These are phyloP conservation scores for Dionaea muscipula DNA, from an alignment of 179 eudicot species.

Conservation along the genomic window DNA sequence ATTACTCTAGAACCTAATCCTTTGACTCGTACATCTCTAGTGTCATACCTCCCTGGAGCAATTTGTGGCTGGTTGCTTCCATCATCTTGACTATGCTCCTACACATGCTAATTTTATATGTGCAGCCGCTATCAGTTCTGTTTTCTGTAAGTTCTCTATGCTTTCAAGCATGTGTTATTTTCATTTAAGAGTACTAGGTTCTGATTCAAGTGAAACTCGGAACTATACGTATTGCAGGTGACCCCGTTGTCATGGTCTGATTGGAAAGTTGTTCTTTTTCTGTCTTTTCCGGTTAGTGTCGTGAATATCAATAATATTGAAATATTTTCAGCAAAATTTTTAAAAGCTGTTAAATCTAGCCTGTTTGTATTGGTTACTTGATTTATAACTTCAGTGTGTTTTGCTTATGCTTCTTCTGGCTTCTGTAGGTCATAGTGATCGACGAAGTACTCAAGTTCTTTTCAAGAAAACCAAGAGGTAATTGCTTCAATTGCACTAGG, in stretches of 20 bases:
- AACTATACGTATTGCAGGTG: constrained; percentile 42
- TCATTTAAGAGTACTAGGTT: neutral
- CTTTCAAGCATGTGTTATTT: neutral
- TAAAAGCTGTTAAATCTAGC: neutral
- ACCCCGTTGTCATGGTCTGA: constrained; percentile 84
- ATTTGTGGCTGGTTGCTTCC: constrained; percentile 89
- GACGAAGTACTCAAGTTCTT: constrained; percentile 91
- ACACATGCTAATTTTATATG: constrained; percentile 74
- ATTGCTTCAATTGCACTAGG: neutral
- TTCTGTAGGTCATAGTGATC: constrained; percentile 66
- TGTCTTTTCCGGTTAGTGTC: constrained; percentile 88
- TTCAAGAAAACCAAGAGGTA: constrained; percentile 67
- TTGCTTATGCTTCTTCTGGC: neutral
- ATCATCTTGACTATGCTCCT: constrained; percentile 81
- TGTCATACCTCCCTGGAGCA: constrained; percentile 92
- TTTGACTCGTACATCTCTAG: constrained; percentile 28
- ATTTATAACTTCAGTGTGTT: neutral
- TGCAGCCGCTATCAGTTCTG: constrained; percentile 70
- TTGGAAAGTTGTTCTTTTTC: constrained; percentile 77
- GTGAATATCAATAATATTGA: neutral
- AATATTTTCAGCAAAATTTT: neutral
- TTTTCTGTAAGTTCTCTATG: constrained; percentile 68
- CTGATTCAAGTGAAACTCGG: neutral
- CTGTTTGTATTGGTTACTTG: neutral
- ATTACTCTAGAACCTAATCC: constrained; percentile 1